These are phyloP conservation scores for Fusarium sp. DNA, from an alignment of 2,329 filamentous ascomycete species.

Conservation along the genomic window DNA sequence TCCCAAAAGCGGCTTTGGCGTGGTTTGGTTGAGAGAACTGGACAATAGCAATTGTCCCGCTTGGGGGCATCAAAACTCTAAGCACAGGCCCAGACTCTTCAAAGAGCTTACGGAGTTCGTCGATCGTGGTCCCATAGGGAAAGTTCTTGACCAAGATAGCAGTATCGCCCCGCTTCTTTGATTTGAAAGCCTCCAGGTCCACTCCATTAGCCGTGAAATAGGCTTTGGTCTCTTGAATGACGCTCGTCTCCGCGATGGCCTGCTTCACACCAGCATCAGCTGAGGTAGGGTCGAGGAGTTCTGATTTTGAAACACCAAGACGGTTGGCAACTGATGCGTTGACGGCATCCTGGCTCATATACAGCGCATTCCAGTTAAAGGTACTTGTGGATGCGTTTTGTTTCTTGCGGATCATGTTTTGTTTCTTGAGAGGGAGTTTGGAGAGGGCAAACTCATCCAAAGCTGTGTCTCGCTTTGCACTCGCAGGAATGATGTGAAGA, in stretches of 20 bases:
- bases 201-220: conserved; percentile 91
- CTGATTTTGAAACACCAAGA: conserved; percentile 89
- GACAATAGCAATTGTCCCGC: conserved; percentile 92
- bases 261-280: conserved; percentile 95
- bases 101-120: conserved; percentile 83
- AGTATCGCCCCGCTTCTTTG: conserved; percentile 83
- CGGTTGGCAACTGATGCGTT: conserved; percentile 89
- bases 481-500: conserved; percentile 87
- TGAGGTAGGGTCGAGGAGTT: conserved; percentile 93
- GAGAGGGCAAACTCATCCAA: conserved; percentile 91
- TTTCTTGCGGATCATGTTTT: conserved; percentile 88
- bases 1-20: conserved; percentile 84
- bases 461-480: conserved; percentile 81
- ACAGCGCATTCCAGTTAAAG: conserved; percentile 99
- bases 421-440: conserved; percentile 93
- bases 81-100: conserved; percentile 86
- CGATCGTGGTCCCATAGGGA: conserved; percentile 80
- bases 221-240: conserved; percentile 95
- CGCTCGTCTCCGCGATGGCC: conserved; percentile 93
- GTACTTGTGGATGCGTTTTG: conserved; percentile 79
- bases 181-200: conserved; percentile 91
- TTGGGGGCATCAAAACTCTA: conserved; percentile 89
- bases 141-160: conserved; percentile 96
- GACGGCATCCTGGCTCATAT: conserved; percentile 96
- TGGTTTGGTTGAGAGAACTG: conserved; percentile 84